Evolutionary conservation across 228 moss, liverwort and hornwort species (phyloP).

Genomic region (Sphagnum fallax): DNA sequence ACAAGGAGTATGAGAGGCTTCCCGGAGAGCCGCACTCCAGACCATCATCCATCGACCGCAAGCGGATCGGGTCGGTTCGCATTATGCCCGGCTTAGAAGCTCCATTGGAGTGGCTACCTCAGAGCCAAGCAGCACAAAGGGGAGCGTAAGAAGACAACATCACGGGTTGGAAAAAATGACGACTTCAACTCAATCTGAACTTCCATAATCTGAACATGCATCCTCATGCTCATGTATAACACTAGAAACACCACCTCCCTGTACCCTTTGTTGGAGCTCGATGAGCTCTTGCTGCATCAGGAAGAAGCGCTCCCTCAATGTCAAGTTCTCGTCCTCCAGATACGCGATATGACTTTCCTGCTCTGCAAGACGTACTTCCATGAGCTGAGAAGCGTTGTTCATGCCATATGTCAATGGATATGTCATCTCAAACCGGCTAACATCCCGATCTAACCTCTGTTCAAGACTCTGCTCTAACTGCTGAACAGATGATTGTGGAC

Average conservation of each 20-base stretch:
- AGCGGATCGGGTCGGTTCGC: too few relatives aligned
- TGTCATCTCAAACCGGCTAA: constrained; percentile 40
- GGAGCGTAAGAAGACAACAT: too few relatives aligned
- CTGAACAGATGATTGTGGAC: constrained; percentile 35
- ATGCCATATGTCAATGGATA: constrained; percentile 29
- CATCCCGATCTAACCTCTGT: constrained; percentile 41
- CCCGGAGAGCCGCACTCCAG: too few relatives aligned
- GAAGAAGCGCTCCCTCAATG: constrained; percentile 75
- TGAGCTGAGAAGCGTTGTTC: constrained; percentile 23
- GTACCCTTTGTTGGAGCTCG: constrained; percentile 52
- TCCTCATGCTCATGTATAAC: constrained; percentile 62
- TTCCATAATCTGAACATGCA: constrained; percentile 66
- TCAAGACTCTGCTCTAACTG: constrained; percentile 46
- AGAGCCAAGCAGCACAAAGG: too few relatives aligned
- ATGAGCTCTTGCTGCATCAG: constrained; percentile 76
- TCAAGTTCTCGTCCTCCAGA: constrained; percentile 84
- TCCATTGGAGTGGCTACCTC: too few relatives aligned
- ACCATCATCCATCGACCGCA: too few relatives aligned
- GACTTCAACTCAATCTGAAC: constrained; percentile 37
- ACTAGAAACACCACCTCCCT: constrained; percentile 30
- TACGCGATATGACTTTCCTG: constrained; percentile 84
- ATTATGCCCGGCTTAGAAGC: too few relatives aligned
- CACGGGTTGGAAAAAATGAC: too few relatives aligned
- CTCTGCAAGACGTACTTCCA: constrained; percentile 81
- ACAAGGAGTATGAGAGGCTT: too few relatives aligned